phyloP scores from a whole-genome alignment of 768 basidiomycete species.

The Termitomyces sp. region DNA sequence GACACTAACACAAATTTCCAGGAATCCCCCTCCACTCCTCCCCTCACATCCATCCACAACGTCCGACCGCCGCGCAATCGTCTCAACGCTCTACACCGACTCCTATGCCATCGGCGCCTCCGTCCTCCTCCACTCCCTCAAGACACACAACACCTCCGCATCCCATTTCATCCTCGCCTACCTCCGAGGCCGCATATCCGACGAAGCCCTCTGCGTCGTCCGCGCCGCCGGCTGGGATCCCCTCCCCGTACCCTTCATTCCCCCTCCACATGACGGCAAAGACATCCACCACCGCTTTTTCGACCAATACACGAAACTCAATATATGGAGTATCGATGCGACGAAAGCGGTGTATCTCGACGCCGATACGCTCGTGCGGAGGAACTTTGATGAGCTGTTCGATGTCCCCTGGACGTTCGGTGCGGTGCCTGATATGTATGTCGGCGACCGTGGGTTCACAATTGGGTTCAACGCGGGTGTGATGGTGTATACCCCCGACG shows the following conservation, averaged over 20 bases:
- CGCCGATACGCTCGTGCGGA: constrained; percentile 39
- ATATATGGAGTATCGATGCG: constrained; percentile 36
- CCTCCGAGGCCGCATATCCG: constrained; percentile 30
- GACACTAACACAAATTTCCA: neutral
- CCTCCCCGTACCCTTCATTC: constrained; percentile 29
- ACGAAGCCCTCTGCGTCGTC: constrained; percentile 34
- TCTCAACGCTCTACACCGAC: constrained; percentile 26
- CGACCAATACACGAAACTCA: constrained; percentile 43
- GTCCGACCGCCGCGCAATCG: constrained; percentile 16
- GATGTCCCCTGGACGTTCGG: constrained; percentile 35
- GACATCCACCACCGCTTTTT: constrained; percentile 31
- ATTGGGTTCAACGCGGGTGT: constrained; percentile 39
- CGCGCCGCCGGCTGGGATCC: constrained; percentile 35
- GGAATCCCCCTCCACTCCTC: constrained; percentile 16
- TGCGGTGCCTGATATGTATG: constrained; percentile 38
- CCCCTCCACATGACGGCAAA: constrained; percentile 34
- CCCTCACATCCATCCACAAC: neutral
- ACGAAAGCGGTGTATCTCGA: constrained; percentile 36
- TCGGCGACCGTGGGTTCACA: constrained; percentile 26
- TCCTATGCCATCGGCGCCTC: constrained; percentile 24
- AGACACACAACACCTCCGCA: constrained; percentile 20
- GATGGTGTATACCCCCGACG: constrained; percentile 30
- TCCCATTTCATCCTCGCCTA: constrained; percentile 22
- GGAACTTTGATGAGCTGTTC: constrained; percentile 44
- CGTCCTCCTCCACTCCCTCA: constrained; percentile 25